phyloP scores from a whole-genome alignment of 805 yeast species.

The Saccharomycopsis guyanensis region DNA sequence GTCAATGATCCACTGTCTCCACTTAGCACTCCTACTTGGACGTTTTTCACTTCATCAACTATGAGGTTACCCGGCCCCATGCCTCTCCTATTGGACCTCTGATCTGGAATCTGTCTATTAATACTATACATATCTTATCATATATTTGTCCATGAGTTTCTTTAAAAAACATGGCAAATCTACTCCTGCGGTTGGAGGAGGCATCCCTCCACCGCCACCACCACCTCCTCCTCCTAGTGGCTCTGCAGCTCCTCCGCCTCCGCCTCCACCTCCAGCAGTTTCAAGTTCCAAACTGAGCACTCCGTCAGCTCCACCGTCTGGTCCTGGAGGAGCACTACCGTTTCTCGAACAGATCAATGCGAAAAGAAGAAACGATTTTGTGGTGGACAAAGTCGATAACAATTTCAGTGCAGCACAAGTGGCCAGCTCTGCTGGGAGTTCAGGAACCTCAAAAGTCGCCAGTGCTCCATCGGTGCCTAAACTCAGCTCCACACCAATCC shows the following conservation, averaged over 20 bases:
- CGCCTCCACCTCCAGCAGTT: conserved; percentile 16
- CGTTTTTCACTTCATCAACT: no score
- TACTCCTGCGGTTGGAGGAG: no score
- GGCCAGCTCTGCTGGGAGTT: conserved; percentile 16
- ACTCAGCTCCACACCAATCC: background rate
- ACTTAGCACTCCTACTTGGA: no score
- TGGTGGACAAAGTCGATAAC: conserved; percentile 35
- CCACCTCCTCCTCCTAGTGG: conserved; percentile 23
- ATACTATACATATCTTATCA: background rate
- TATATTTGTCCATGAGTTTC: conserved; percentile 6
- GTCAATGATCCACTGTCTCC: no score
- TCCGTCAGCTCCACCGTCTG: conserved; percentile 23
- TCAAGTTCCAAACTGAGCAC: conserved; percentile 9
- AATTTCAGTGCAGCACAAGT: conserved; percentile 24
- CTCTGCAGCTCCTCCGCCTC: conserved; percentile 24
- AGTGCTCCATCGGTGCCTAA: conserved; percentile 23
- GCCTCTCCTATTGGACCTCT: background rate
- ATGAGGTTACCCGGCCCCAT: background rate
- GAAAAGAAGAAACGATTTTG: conserved; percentile 44
- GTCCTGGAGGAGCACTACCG: conserved; percentile 36
- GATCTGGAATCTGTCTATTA: background rate
- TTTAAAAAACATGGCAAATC: conserved; percentile 13
- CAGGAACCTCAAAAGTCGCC: conserved; percentile 25
- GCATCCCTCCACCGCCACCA: conserved; percentile 17
- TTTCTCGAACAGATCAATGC: conserved; percentile 52